Base-by-base conservation (phyloP, 2,329 filamentous ascomycete species). In the Colletotrichum eleusines region DNA sequence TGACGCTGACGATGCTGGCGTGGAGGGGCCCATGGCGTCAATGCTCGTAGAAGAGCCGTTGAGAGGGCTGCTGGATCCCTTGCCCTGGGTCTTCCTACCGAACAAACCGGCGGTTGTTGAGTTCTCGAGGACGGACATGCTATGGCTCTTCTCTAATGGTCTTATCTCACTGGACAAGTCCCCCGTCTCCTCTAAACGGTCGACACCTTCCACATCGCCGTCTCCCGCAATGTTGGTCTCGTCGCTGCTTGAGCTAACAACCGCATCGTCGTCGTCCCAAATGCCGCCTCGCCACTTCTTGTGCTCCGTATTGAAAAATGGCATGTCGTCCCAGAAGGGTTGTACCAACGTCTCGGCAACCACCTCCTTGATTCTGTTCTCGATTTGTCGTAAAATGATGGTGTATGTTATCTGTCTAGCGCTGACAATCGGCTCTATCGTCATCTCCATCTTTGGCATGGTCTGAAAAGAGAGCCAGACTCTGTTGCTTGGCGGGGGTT, bases 281-380 rank as follows among this genome's bases (percentile, higher is more conserved):
- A 98, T 92, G 0, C 96, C 96, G 14, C 95, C 96, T 75, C 96
- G 88, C 86, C 94, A 94, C 26, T 84, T 82, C 78, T 97, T 94
- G 67, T 89, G 85, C 66, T 91, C 87, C 0, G 94, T 98, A 75
- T 92, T 90, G 78, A 94, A 92, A 80, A 99, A 98, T 0, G 96
- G 94, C 31, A 94, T 88, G 78, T 99, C 96, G 74, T 99, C 96
- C 95, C 96, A 99, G 78, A 97, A 97, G 0, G 96, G 96, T 66
- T 92, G 85, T 2, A 99, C 96, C 26, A 98, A 80, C 1, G 94
- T 97, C 81, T 99, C 96, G 12, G 92, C 93, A 71, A 99, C 87
- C 11, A 98, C 94, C 80, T 98, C 95, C 77, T 97, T 93, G 78
- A 99, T 98, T 60, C 94, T 89, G 77, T 93, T 97, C 81, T 99